Percentiles rank a stretch among this genome's conserved stretches.
These are phyloP conservation scores for Styphnolobium japonicum DNA, from an alignment of 306 rosid genomes.

Conservation along the genomic window DNA sequence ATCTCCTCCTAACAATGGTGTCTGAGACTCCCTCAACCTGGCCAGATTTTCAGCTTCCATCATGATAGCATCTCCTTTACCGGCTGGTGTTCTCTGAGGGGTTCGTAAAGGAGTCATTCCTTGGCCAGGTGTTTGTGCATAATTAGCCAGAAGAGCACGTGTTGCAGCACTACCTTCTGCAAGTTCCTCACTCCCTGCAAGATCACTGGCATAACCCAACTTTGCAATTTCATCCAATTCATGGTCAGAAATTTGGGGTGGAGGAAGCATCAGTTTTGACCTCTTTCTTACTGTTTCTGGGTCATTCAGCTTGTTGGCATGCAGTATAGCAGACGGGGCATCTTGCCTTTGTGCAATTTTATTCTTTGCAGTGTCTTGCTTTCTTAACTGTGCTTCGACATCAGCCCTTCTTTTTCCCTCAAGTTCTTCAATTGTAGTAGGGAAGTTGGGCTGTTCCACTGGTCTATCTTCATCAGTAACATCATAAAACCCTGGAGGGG, in stretches of 20 bases:
- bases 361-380: constrained; percentile 84
- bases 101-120: constrained; percentile 82
- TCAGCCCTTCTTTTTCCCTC: constrained; percentile 91
- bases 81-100: constrained; percentile 91
- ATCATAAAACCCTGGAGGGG: constrained; percentile 92
- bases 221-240: constrained; percentile 95
- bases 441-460: constrained; percentile 74
- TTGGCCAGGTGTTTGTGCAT: constrained; percentile 74
- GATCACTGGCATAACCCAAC: constrained; percentile 94
- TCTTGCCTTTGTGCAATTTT: constrained; percentile 89
- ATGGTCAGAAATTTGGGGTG: constrained; percentile 90
- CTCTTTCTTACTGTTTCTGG: constrained; percentile 92
- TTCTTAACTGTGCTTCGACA: constrained; percentile 74
- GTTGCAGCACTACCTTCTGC: constrained; percentile 83
- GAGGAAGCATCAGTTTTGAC: constrained; percentile 91
- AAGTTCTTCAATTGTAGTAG: constrained; percentile 91
- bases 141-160: constrained; percentile 83
- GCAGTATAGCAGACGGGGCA: constrained; percentile 85
- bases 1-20: constrained; percentile 92
- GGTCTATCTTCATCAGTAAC: constrained; percentile 71
- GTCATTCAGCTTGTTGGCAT: constrained; percentile 90
- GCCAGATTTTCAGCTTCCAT: constrained; percentile 98
- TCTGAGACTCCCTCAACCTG: constrained; percentile 93
- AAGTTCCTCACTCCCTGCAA: constrained; percentile 68
- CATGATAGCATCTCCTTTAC: constrained; percentile 94